Evolutionary conservation across 2,329 filamentous ascomycete species (phyloP).

Genomic region (Neodidymelliopsis sp.): DNA sequence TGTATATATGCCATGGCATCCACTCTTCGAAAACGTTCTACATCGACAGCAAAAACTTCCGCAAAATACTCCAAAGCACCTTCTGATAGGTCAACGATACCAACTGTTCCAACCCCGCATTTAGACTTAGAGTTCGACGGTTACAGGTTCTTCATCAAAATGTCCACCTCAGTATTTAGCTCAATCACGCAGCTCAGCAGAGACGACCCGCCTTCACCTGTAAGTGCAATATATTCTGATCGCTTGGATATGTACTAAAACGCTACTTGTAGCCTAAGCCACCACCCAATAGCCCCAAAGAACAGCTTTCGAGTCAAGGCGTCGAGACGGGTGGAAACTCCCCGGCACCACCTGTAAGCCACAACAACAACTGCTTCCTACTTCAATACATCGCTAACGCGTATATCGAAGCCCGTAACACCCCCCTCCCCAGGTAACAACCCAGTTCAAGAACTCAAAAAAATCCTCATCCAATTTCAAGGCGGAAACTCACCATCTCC

Average conservation of each 20-base stretch:
- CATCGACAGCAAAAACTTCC: background rate
- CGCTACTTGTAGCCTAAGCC: background rate
- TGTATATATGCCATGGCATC: background rate
- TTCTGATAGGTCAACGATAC: background rate
- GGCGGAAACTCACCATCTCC: background rate
- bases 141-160: background rate
- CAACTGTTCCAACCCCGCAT: background rate
- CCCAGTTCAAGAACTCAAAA: background rate
- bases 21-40: background rate
- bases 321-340: too few species aligned
- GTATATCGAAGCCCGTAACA: background rate
- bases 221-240: background rate
- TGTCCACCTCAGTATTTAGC: background rate
- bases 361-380: background rate
- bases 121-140: conserved; percentile 1
- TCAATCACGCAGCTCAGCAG: background rate
- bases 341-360: background rate
- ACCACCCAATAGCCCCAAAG: background rate
- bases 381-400: background rate
- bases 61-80: background rate
- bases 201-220: conserved; percentile 2
- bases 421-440: background rate
- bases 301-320: background rate
- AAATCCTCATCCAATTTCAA: background rate
- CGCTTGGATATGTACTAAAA: background rate